Evolutionary conservation across 768 basidiomycete species (phyloP).

Genomic region (Termitomyces sp.): DNA sequence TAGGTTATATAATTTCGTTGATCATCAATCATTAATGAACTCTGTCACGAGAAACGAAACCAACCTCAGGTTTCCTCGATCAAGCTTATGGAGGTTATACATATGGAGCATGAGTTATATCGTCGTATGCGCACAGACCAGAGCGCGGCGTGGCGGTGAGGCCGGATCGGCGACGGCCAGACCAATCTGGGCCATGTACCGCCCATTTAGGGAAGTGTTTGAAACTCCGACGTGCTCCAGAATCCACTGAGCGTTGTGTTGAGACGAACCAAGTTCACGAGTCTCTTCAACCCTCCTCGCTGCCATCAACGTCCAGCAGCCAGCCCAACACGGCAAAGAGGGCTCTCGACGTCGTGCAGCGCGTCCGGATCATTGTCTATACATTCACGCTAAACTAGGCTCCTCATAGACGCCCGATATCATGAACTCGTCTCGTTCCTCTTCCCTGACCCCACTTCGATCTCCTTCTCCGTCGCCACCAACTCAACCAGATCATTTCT

Average conservation of each 20-base stretch:
- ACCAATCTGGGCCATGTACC: slow-evolving; percentile 6
- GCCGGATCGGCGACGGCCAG: slow-evolving; percentile 7
- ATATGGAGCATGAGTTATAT: not conserved
- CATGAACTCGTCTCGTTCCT: slow-evolving; percentile 35
- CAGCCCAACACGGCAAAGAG: not conserved
- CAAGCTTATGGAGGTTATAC: not conserved
- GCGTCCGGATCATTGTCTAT: slow-evolving; percentile 1
- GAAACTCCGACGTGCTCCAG: slow-evolving; percentile 23
- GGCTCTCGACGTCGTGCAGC: slow-evolving; percentile 1
- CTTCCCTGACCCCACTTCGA: slow-evolving; percentile 44
- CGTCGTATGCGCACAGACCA: slow-evolving; percentile 15
- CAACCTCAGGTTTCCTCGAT: not conserved
- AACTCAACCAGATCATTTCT: slow-evolving; percentile 83
- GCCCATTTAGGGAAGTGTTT: slow-evolving; percentile 27
- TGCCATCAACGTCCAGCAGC: slow-evolving; percentile 4
- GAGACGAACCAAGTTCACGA: slow-evolving; percentile 9
- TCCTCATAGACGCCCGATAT: slow-evolving; percentile 8
- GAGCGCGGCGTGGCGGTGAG: slow-evolving; percentile 1
- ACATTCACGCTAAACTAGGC: slow-evolving; percentile 1
- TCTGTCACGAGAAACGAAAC: not conserved
- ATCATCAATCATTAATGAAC: not conserved
- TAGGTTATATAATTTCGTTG: no score
- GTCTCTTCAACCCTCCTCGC: slow-evolving; percentile 3
- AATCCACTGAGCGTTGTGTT: slow-evolving; percentile 2
- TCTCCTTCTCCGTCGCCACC: slow-evolving; percentile 53